Evolutionary conservation across 352 stramenopile species (phyloP), one percentile per base, ranked within the genome.

Genomic region (Globisporangium iwayamae): DNA sequence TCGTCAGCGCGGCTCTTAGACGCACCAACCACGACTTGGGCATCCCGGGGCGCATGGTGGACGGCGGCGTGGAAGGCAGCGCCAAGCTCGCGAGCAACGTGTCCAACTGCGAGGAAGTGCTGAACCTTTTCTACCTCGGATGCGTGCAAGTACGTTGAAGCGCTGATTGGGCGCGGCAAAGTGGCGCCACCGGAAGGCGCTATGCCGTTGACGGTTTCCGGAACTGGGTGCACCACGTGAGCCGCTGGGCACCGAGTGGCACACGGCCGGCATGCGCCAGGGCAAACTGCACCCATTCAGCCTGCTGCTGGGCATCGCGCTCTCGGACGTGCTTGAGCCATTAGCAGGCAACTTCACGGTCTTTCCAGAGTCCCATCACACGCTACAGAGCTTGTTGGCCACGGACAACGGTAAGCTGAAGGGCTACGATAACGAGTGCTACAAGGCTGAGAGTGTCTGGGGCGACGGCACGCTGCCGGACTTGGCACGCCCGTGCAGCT

Each of bases 261-360:
- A 94, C 70, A 94, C 81, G 20, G 85, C 92, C 52, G 85, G 83
- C 36, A 91, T 94, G 85, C 76, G 83, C 1, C 85, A 94, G 67
- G 81, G 83, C 54, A 79, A 75, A 54, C 68, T 76, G 32, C 83
- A 92, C 48, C 85, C 85, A 18, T 94, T 92, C 67, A 84, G 73
- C 8, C 67, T 92, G 20, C 64, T 94, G 16, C 67, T 80, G 0
- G 83, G 85, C n/a, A 67, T 94, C 25, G 69, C 85, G 41, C 68
- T 94, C n/a, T 94, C 83, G 7, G 83, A 91, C 25, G 75, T 87
- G 39, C 69, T 67, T 2, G 78, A 85, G 47, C 78, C 83, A 0
- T 69, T 90, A 2, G 76, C 73, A 4, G 81, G 83, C 3, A 94
- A 91, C 67, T 74, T 94, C 38, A 90, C 81, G 5, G 81, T 91